Evolutionary conservation across 768 basidiomycete species (phyloP).

Genomic region (Tricholoma flavovirens): DNA sequence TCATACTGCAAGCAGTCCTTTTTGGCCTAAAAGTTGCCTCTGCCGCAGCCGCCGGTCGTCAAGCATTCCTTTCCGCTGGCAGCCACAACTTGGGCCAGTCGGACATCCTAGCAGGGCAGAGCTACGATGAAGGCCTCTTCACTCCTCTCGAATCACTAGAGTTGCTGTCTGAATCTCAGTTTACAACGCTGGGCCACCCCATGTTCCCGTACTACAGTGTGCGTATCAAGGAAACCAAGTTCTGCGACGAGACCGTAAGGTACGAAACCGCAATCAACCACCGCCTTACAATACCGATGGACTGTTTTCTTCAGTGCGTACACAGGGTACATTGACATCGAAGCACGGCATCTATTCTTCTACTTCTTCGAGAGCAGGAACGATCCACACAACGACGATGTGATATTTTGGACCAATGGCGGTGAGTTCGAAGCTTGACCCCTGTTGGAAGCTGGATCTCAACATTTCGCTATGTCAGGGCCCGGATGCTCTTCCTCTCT

Average conservation of each 20-base stretch:
- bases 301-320: conserved; percentile 6
- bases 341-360: conserved; percentile 45
- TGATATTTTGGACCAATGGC: neutral
- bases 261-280: conserved; percentile 21
- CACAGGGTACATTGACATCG: conserved; percentile 43
- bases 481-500: conserved; percentile 28
- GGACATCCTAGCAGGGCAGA: neutral
- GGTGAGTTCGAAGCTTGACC: neutral
- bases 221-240: conserved; percentile 53
- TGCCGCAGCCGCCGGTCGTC: neutral
- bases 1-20: neutral
- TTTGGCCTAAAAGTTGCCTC: neutral
- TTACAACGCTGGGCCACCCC: conserved; percentile 39
- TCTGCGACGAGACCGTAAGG: conserved; percentile 58
- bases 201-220: conserved; percentile 46
- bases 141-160: conserved; percentile 29
- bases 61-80: neutral
- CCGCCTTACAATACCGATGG: neutral
- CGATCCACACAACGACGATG: neutral
- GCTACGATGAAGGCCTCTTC: conserved; percentile 28
- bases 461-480: neutral
- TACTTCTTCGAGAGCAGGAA: conserved; percentile 30
- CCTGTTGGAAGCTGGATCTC: neutral
- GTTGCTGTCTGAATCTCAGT: conserved; percentile 27
- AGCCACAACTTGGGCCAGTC: neutral